Evolutionary conservation across 2,329 filamentous ascomycete species (phyloP).

Genomic region (Botryotinia globosa): DNA sequence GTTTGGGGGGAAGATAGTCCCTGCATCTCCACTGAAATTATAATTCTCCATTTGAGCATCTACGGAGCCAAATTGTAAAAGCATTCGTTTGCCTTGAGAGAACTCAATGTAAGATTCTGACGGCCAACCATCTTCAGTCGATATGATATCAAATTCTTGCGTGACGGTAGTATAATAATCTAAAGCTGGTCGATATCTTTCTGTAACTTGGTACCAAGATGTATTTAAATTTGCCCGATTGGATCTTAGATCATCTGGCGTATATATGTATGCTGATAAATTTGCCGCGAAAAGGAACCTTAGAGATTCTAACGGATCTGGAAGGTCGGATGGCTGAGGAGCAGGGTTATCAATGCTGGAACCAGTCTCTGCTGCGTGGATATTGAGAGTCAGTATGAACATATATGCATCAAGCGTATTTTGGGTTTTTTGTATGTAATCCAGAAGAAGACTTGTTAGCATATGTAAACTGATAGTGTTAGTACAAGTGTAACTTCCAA

Average conservation of each 20-base stretch:
- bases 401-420: constrained; percentile 54
- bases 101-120: constrained; percentile 58
- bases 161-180: constrained; percentile 50
- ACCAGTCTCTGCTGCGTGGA: constrained; percentile 53
- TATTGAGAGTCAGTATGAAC: constrained; percentile 53
- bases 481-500: constrained; percentile 57
- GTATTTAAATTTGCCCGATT: constrained; percentile 56
- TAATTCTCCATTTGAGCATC: constrained; percentile 57
- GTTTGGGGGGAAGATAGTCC: constrained; percentile 49
- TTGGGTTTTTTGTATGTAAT: constrained; percentile 52
- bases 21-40: constrained; percentile 50
- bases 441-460: constrained; percentile 49
- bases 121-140: constrained; percentile 62
- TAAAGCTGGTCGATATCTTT: constrained; percentile 45
- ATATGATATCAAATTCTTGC: constrained; percentile 37
- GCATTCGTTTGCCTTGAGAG: constrained; percentile 49
- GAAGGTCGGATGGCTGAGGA: constrained; percentile 45
- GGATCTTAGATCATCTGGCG: constrained; percentile 46
- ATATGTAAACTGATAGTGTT: constrained; percentile 49
- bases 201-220: constrained; percentile 52
- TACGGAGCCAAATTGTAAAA: constrained; percentile 54
- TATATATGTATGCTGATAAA: constrained; percentile 53
- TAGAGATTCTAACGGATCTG: constrained; percentile 44
- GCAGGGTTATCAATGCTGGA: constrained; percentile 44
- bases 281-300: constrained; percentile 48